Evolutionary conservation across 2,329 filamentous ascomycete genomes (phyloP).

Genomic region (Aspergillus felis): DNA sequence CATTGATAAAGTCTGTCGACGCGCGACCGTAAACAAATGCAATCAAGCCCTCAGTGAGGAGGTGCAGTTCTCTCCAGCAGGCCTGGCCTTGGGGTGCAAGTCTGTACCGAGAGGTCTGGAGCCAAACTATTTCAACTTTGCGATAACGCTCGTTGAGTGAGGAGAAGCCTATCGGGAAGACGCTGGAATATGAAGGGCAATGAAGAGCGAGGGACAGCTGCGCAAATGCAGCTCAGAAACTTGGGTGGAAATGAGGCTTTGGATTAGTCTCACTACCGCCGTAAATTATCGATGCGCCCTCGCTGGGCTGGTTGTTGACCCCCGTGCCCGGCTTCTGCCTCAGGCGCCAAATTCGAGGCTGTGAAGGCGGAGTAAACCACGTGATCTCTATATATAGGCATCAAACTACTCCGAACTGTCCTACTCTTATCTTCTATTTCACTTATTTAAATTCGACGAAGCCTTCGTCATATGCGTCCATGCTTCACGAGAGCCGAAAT

Average conservation of each 20-base stretch:
- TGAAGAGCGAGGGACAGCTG: background rate
- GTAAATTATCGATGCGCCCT: background rate
- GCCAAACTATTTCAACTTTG: background rate
- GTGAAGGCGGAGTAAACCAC: background rate
- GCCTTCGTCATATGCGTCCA: background rate
- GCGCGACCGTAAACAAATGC: background rate
- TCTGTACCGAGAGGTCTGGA: background rate
- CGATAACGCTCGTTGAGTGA: background rate
- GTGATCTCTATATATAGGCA: conserved; percentile 1
- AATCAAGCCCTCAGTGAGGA: background rate
- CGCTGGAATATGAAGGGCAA: background rate
- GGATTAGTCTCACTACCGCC: background rate
- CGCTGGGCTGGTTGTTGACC: background rate
- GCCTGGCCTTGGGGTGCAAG: background rate
- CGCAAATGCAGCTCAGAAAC: background rate
- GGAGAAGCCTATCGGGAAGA: background rate
- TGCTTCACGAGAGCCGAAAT: background rate
- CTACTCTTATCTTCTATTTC: background rate
- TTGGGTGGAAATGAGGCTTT: background rate
- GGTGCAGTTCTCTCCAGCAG: background rate
- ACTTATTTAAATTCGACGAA: background rate
- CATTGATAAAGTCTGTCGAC: background rate
- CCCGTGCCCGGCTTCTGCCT: conserved; percentile 2
- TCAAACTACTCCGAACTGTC: background rate
- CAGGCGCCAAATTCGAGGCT: background rate